Conservation (phyloP, 306 rosid genomes). For the Lagenaria siceraria region DNA sequence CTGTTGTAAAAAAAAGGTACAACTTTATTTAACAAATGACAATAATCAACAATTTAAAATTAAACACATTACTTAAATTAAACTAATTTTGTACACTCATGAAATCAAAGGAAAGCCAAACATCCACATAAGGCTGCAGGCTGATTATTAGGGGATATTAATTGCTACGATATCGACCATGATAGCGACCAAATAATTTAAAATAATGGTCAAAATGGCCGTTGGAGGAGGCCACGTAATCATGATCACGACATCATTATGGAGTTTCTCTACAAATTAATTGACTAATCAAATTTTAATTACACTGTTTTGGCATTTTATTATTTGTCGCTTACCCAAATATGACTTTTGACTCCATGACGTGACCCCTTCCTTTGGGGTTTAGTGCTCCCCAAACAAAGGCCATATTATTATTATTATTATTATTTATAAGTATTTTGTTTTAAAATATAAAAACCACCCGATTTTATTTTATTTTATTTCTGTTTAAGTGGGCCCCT, state of each 20-base stretch:
- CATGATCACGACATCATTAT: background rate
- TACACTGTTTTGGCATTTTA: background rate
- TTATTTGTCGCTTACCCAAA: background rate
- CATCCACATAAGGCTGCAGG: background rate
- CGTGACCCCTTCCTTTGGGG: background rate
- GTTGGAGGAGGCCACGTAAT: constrained; percentile 2
- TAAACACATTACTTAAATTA: background rate
- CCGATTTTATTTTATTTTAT: background rate
- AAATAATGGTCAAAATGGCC: background rate
- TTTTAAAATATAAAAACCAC: background rate
- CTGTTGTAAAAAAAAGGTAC: too few species aligned
- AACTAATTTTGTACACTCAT: background rate
- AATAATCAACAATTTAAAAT: background rate
- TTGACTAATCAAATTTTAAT: background rate
- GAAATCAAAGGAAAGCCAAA: background rate
- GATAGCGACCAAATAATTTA: background rate
- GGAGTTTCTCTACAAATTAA: background rate
- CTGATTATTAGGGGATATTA: background rate
- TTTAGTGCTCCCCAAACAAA: background rate
- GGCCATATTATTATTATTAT: background rate
- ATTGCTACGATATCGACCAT: background rate
- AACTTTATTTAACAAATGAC: background rate
- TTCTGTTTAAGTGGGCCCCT: background rate
- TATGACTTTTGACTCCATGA: background rate
- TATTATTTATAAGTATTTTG: background rate